Base-by-base conservation (phyloP, 2,329 filamentous ascomycete genomes). In the Grosmannia huntii region DNA sequence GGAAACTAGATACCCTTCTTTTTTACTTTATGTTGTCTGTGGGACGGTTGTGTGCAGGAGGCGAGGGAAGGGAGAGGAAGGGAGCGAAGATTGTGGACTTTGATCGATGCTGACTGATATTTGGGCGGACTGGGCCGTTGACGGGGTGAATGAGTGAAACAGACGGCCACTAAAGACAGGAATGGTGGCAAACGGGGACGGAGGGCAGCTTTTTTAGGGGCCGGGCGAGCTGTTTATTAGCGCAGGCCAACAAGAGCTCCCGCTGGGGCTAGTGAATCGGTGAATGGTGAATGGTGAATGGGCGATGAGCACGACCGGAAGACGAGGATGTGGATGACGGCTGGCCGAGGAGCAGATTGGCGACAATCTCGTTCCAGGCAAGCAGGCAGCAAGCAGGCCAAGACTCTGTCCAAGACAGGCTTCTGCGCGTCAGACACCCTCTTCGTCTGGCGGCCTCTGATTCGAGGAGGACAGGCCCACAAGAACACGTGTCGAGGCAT, bases 401-500 rank as follows among this genome's bases (percentile, higher is more conserved):
- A n/a, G n/a, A n/a, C n/a, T 44, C 41, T 44, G 16, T 44, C 48
- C 23, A 50, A 33, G 27, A 53, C 19, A 19, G n/a, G 12, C 19
- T 28, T 27, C 21, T n/a, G 21, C 50, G 21, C 21, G 50, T 28
- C 50, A 52, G 28, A 23, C 23, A 31, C 16, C 4, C 11, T n/a
- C 25, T 25, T 28, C 16, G 11, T n/a, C 12, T n/a, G 28, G 6
- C 14, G 28, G 28, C 31, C 28, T 41, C 27, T 27, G 6, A n/a
- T 41, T 41, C n/a, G 31, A 4, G 14, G 28, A 21, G 28, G 16
- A n/a, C 16, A 7, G 25, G 11, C 21, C 52, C 36, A 48, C 25
- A 46, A 55, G 53, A 55, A 55, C 53, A 55, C 53, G 53, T 55
- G 53, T 46, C 25, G 16, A 21, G 41, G 25, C 53, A 55, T 55